phyloP scores from a whole-genome alignment of 805 yeast genomes.

The Metschnikowia picachoensis region DNA sequence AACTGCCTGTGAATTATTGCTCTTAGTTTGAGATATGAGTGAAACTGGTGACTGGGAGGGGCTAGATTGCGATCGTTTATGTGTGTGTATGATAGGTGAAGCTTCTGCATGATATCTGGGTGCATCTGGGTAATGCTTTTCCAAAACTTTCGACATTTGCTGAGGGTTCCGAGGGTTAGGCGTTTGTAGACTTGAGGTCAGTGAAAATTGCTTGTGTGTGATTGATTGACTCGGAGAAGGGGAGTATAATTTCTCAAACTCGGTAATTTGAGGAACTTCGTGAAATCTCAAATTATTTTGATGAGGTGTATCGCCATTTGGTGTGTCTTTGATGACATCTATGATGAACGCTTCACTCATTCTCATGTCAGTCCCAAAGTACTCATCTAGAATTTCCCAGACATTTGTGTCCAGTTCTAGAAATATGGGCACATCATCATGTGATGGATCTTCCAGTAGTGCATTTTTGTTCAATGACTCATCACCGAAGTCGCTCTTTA shows the following conservation, averaged over 20 bases:
- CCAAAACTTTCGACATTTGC: conserved; percentile 8
- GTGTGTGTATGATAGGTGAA: conserved; percentile 5
- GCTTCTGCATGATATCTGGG: conserved; percentile 4
- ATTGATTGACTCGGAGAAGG: conserved; percentile 1
- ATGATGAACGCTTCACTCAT: conserved; percentile 62
- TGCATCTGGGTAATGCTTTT: conserved; percentile 11
- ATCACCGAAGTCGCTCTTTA: conserved; percentile 8
- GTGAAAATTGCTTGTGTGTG: not conserved
- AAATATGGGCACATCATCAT: not conserved
- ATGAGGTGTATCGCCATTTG: not conserved
- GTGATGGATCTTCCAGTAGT: not conserved
- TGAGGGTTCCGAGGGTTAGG: conserved; percentile 33
- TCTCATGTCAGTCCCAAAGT: conserved; percentile 65
- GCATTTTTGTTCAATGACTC: conserved; percentile 1
- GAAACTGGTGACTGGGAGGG: conserved; percentile 26
- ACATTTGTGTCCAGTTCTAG: conserved; percentile 62
- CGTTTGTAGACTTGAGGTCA: conserved; percentile 22
- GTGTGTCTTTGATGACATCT: conserved; percentile 28
- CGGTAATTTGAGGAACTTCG: not conserved
- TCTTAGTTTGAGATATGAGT: conserved; percentile 8
- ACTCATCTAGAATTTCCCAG: conserved; percentile 53
- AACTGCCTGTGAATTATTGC: conserved; percentile 40
- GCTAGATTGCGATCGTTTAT: conserved; percentile 31
- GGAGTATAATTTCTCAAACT: not conserved
- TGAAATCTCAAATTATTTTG: not conserved